Conservation (phyloP, 495 filamentous ascomycete species). For the Aspergillus funiculosus region DNA sequence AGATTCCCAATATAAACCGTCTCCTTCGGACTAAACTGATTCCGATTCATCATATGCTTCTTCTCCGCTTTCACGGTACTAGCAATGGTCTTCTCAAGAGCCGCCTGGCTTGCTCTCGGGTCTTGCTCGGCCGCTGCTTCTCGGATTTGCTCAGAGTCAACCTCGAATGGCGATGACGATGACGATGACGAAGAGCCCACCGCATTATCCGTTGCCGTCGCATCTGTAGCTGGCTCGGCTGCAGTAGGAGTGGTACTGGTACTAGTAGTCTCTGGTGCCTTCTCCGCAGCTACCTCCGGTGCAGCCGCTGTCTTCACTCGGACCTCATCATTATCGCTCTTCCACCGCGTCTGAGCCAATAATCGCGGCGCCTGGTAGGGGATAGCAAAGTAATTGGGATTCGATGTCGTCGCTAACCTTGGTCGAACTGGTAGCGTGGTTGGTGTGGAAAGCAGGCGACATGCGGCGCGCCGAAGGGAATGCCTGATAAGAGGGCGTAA, state of each 20-base stretch:
- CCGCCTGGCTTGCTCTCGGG: slow-evolving; percentile 7
- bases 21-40: slow-evolving; percentile 23
- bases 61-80: not conserved
- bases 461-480: slow-evolving; percentile 48
- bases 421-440: slow-evolving; percentile 38
- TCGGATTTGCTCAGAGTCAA: slow-evolving; percentile 2
- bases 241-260: too few relatives aligned
- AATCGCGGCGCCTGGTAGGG: slow-evolving; percentile 20
- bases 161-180: not conserved
- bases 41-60: not conserved
- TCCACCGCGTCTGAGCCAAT: slow-evolving; percentile 38
- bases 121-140: not conserved
- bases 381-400: slow-evolving; percentile 22
- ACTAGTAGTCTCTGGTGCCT: too few relatives aligned
- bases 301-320: not conserved
- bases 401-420: slow-evolving; percentile 34
- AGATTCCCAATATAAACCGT: slow-evolving; percentile 79
- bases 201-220: not conserved
- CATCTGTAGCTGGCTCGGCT: not conserved
- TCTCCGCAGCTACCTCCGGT: not conserved
- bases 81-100: not conserved
- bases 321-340: slow-evolving; percentile 1
- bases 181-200: too few relatives aligned
- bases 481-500: slow-evolving; percentile 30
- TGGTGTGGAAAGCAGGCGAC: slow-evolving; percentile 51